Conservation (phyloP, 345 rosid species). For the Citropsis articulata region DNA sequence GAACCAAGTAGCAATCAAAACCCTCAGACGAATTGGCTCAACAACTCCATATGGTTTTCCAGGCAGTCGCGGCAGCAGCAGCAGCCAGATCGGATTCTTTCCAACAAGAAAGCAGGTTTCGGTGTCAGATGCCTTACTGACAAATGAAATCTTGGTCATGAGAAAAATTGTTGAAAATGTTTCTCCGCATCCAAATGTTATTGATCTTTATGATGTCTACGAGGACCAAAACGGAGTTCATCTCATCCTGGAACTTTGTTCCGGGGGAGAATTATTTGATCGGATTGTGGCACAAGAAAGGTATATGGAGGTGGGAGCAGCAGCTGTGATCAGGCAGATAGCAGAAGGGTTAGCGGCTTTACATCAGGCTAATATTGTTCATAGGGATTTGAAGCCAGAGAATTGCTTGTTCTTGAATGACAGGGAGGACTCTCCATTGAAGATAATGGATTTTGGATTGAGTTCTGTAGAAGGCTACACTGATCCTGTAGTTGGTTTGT, state of each 20-base stretch:
- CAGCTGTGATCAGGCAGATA: constrained; percentile 51
- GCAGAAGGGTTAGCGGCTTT: constrained; percentile 50
- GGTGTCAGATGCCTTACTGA: constrained; percentile 51
- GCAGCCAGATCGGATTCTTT: constrained; percentile 27
- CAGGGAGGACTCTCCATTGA: constrained; percentile 48
- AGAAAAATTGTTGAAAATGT: constrained; percentile 59
- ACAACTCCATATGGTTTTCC: constrained; percentile 16
- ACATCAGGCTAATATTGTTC: constrained; percentile 52
- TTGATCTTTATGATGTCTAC: constrained; percentile 58
- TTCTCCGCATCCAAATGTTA: constrained; percentile 58
- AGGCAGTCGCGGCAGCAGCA: not conserved
- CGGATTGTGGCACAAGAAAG: constrained; percentile 44
- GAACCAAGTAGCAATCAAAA: constrained; percentile 51
- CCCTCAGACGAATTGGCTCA: constrained; percentile 41
- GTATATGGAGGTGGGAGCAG: constrained; percentile 50
- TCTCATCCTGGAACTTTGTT: constrained; percentile 58
- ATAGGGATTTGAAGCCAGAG: constrained; percentile 68
- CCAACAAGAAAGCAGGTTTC: constrained; percentile 49
- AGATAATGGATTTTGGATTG: constrained; percentile 74
- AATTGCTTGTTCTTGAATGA: constrained; percentile 55
- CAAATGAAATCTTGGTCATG: constrained; percentile 67
- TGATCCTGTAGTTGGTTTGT: constrained; percentile 66
- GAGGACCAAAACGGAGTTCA: constrained; percentile 65
- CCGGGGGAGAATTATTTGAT: constrained; percentile 61
- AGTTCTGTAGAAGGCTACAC: constrained; percentile 64